phyloP scores from a whole-genome alignment of 2,329 filamentous ascomycete species.

The Plectosphaerella sp. region DNA sequence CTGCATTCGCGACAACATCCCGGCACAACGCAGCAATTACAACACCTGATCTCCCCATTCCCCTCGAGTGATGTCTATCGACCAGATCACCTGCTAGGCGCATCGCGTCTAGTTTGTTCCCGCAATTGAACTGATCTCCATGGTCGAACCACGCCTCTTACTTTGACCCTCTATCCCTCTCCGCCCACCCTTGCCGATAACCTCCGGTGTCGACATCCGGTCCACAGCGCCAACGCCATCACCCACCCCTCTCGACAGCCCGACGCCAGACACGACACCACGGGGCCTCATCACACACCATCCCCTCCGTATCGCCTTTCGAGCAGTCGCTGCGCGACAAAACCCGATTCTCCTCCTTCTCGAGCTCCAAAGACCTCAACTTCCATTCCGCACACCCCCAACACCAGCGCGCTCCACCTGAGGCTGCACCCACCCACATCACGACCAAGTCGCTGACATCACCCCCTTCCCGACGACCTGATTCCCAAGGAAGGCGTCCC shows the following conservation, averaged over 20 bases:
- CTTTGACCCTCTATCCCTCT: not conserved
- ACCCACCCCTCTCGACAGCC: not conserved
- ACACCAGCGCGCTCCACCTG: too few species aligned
- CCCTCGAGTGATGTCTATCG: constrained; percentile 10
- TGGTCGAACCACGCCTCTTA: constrained; percentile 9
- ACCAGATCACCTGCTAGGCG: constrained; percentile 12
- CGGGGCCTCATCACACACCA: not conserved
- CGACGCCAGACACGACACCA: not conserved
- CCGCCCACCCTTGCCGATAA: constrained; percentile 2
- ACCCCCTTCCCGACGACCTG: too few species aligned
- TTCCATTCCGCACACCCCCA: too few species aligned
- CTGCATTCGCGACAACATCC: not conserved
- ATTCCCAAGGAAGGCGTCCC: too few species aligned
- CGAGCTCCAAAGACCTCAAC: too few species aligned
- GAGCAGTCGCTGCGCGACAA: too few species aligned
- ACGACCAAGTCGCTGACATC: too few species aligned
- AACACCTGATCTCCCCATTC: constrained; percentile 2
- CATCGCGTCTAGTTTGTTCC: constrained; percentile 14
- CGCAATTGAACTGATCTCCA: constrained; percentile 9
- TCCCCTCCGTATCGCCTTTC: too few species aligned
- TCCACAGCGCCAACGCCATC: not conserved
- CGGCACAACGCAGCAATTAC: not conserved
- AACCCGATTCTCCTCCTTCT: too few species aligned
- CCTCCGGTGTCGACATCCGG: too few species aligned
- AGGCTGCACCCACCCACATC: too few species aligned